These are phyloP conservation scores for Leishmania tropica DNA, from an alignment of 208 protist species.

Conservation along the genomic window DNA sequence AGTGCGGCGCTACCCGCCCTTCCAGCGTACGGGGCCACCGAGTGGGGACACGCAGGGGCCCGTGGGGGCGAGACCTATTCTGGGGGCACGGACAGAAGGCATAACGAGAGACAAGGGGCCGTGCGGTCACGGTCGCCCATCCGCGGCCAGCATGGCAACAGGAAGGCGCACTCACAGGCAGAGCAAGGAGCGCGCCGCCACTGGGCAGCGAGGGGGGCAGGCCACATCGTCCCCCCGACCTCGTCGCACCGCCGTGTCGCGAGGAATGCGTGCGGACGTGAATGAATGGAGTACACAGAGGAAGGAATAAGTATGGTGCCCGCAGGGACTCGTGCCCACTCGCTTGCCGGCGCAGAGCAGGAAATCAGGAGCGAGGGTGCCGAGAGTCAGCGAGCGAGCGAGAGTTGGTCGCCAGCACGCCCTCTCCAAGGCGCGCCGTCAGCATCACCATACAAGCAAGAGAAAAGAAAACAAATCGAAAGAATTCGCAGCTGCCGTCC, in stretches of 20 bases:
- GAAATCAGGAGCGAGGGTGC: neutral
- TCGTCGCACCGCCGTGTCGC: too few relatives aligned
- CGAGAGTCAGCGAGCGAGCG: neutral
- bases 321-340: neutral
- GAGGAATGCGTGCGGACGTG: neutral
- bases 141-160: too few relatives aligned
- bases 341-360: too few relatives aligned
- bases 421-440: neutral
- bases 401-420: neutral
- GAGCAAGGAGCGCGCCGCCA: neutral
- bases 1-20: too few relatives aligned
- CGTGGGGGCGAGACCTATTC: too few relatives aligned
- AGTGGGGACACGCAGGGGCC: too few relatives aligned
- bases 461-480: neutral
- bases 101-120: neutral
- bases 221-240: neutral
- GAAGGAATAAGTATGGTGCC: neutral
- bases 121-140: neutral
- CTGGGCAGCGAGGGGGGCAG: neutral
- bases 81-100: neutral
- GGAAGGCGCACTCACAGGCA: neutral
- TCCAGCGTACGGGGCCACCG: too few relatives aligned
- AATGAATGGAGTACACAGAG: neutral
- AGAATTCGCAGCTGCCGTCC: slow-evolving; percentile 2
- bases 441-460: neutral